Evolutionary conservation across 139 green algal genomes (phyloP).

Genomic region (Zygnema cylindricum): DNA sequence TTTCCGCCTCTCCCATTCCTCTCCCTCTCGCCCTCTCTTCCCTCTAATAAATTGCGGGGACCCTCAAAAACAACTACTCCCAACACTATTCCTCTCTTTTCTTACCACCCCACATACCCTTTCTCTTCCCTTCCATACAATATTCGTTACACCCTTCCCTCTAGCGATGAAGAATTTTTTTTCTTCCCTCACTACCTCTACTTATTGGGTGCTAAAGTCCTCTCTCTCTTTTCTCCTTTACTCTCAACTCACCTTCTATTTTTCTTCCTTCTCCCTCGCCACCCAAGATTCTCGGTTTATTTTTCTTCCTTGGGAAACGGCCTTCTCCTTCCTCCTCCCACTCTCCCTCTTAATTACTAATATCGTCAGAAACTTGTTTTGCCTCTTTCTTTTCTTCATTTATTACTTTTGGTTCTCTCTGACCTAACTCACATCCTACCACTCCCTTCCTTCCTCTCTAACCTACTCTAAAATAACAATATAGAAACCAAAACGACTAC

Average conservation of each 20-base stretch:
- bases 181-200: neutral
- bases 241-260: conserved; percentile 16
- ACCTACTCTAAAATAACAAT: no score
- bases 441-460: no score
- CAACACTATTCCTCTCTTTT: neutral
- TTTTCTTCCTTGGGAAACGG: no score
- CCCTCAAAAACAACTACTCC: no score
- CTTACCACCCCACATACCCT: neutral
- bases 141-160: neutral
- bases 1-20: neutral
- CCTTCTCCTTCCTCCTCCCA: neutral
- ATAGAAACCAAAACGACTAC: no score
- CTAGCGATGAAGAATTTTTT: neutral
- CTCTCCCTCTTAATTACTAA: no score
- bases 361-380: no score
- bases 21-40: neutral
- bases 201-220: neutral
- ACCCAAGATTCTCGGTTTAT: neutral
- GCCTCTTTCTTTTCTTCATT: no score
- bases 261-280: neutral
- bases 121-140: conserved; percentile 8
- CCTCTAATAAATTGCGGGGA: no score
- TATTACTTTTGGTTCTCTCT: no score
- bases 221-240: conserved; percentile 11
- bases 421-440: no score